Percentiles rank a stretch among this genome's conserved stretches.
These are phyloP conservation scores for Podaxis pistillaris DNA, from an alignment of 768 basidiomycete species.

Conservation along the genomic window DNA sequence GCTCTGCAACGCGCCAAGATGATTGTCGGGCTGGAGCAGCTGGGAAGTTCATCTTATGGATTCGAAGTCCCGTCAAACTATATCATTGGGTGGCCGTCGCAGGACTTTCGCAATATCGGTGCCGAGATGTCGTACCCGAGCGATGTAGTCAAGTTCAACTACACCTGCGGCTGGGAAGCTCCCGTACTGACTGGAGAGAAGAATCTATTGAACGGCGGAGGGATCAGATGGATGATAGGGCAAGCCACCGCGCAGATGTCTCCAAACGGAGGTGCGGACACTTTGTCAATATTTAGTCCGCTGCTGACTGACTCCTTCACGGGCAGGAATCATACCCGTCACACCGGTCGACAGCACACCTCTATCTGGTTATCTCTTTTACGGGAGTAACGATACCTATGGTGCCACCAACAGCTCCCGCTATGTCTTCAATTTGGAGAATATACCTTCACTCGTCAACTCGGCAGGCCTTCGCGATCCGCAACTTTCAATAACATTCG, in stretches of 20 bases:
- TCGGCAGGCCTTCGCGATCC: background rate
- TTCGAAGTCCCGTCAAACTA: background rate
- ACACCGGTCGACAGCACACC: background rate
- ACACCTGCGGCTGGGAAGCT: background rate
- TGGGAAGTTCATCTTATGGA: background rate
- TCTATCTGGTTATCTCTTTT: background rate
- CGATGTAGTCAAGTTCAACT: background rate
- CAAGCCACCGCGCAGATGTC: background rate
- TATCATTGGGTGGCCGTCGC: background rate
- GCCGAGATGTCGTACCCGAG: background rate
- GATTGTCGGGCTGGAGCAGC: background rate
- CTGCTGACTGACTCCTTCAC: background rate
- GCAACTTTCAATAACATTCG: background rate
- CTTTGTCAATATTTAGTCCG: background rate
- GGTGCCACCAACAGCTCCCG: background rate
- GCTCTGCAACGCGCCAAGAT: background rate
- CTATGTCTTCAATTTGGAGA: background rate
- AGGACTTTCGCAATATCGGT: background rate
- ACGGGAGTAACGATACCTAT: background rate
- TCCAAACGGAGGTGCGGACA: background rate
- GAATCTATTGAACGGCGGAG: background rate
- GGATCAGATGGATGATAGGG: background rate
- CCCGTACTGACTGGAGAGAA: background rate
- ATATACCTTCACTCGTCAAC: background rate
- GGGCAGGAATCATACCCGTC: background rate